Evolutionary conservation across 164 flowering plant genomes (phyloP), one percentile per base, ranked within the genome.

Genomic region (Sextonia rubra): DNA sequence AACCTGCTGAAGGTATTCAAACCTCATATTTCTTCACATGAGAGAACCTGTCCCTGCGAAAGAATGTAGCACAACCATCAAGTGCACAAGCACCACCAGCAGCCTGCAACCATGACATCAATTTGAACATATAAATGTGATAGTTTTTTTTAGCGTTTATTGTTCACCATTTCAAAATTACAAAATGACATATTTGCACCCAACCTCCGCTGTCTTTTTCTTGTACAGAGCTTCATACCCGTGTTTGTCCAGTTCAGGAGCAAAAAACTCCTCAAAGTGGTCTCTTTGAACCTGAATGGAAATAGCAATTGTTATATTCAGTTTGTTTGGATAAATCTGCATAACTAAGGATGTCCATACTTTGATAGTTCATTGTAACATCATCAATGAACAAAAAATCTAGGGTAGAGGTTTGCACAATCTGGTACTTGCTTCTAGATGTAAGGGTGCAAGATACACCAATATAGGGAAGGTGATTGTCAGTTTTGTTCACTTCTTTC

Each of bases 1-100:
- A 18, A 20, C 27, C 44, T 25, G 15, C 29, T 32, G 32, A 68
- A 37, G 5, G 25, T 15, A 55, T 30, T 52, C 14, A 60, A 52
- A 91, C 98, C 97, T 95, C 99, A 71, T 95, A 95, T 86, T 95
- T 95, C 79, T 91, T 95, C 47, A 95, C 94, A 83, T 91, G 91
- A 3, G 98, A 81, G 82, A 95, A 95, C 84, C 91, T 86, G 74
- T 93, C 98, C 77, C 94, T 77, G 26, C 98, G 94, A 77, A 93
- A 95, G 85, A 95, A 95, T 69, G 97, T 95, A 49, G 99, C 99
- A 88, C 97, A 91, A 14, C 99, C 98, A 83, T 95, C 99, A 77
- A 91, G 79, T 37, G 89, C 83, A 60, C 75, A 79, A 27, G 79
- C 66, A 76, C 94, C 97, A 82, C 64, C 80, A 72, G 73, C 86